A percentile compares a stretch with the other conserved stretches of the same genome.
These are phyloP conservation scores for Pseudonectria buxi DNA, from an alignment of 2,329 filamentous ascomycete species.

Conservation along the genomic window DNA sequence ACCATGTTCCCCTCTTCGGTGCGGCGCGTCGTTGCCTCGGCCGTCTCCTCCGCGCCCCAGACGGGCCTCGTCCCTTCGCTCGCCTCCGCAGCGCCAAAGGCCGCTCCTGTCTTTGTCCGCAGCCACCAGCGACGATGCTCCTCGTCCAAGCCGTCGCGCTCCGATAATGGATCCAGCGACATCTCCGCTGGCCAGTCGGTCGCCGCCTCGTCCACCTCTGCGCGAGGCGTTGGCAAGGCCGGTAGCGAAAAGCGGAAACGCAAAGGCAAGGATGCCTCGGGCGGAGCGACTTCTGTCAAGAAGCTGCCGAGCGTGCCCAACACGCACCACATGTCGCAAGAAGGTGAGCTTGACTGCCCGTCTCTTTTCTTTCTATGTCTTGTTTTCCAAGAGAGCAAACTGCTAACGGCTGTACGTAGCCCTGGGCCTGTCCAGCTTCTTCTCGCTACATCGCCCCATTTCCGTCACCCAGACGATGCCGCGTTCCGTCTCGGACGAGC, in stretches of 20 bases:
- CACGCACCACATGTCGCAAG: constrained; percentile 63
- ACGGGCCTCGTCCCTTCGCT: constrained; percentile 37
- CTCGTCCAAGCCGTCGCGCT: constrained; percentile 56
- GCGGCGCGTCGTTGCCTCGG: constrained; percentile 45
- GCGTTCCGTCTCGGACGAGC: constrained; percentile 60
- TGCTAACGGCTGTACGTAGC: constrained; percentile 45
- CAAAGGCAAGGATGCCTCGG: constrained; percentile 47
- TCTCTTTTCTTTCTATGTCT: background rate
- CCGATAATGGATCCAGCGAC: constrained; percentile 49
- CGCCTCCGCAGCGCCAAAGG: constrained; percentile 34
- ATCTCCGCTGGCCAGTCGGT: constrained; percentile 44
- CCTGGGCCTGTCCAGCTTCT: constrained; percentile 83
- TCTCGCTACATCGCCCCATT: constrained; percentile 91
- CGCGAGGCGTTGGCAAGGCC: constrained; percentile 35
- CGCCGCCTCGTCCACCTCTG: constrained; percentile 38
- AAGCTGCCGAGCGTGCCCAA: constrained; percentile 68
- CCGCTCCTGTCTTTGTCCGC: constrained; percentile 30
- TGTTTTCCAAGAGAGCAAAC: no score
- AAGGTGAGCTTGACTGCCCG: constrained; percentile 41
- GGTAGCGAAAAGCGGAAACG: constrained; percentile 49
- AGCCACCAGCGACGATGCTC: constrained; percentile 50
- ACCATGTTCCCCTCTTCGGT: constrained; percentile 50
- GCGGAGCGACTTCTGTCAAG: constrained; percentile 39
- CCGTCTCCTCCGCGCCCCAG: constrained; percentile 40
- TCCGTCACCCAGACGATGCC: constrained; percentile 80